Base-by-base conservation (phyloP, 2,329 filamentous ascomycete genomes). In the Neonectria sp. region DNA sequence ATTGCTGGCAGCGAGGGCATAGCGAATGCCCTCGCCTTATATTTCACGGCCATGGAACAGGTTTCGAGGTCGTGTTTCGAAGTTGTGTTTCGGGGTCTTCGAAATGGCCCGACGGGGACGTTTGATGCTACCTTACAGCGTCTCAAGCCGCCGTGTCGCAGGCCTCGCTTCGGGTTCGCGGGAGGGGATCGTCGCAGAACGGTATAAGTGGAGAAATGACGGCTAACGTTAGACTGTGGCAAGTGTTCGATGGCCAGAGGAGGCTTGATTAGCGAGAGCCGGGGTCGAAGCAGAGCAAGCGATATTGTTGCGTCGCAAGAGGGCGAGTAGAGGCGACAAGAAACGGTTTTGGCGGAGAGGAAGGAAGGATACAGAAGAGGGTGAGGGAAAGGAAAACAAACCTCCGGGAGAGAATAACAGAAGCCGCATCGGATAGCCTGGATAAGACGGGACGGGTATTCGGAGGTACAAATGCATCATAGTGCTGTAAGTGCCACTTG, bases 1-100 rank as follows among this genome's bases (percentile, higher is more conserved):
- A 75, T 43, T 17, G 64, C 56, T n/a, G 65, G 65, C 37, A 67
- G 21, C 52, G 59, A 68, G 43, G 74, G 70, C 68, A 67, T 65
- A 17, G 33, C 57, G 46, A 72, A 21, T 17, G 70, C 62, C 65
- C 59, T 70, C 24, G 55, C n/a, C 48, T 52, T 70, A 53, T 56
- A 60, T 61, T 25, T 27, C 24, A 48, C 27, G 40, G 71, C 67
- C 77, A 79, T 79, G 60, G n/a, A 53, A 45, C 25, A 46, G 17
- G 43, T 63, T 43, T 58, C 27, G 63, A 49, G 59, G 25, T 52
- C 40, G 37, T 31, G 63, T 65, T 73, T 68, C 59, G 37, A 48
- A 46, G 9, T 9, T 21, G 17, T 35, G 25, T 40, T 40, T 25
- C 15, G 58, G 33, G 49, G n/a, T 52, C 25, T 40, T 53, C 31